Conservation (phyloP, 306 rosid genomes). For the Arachis hypogaea region DNA sequence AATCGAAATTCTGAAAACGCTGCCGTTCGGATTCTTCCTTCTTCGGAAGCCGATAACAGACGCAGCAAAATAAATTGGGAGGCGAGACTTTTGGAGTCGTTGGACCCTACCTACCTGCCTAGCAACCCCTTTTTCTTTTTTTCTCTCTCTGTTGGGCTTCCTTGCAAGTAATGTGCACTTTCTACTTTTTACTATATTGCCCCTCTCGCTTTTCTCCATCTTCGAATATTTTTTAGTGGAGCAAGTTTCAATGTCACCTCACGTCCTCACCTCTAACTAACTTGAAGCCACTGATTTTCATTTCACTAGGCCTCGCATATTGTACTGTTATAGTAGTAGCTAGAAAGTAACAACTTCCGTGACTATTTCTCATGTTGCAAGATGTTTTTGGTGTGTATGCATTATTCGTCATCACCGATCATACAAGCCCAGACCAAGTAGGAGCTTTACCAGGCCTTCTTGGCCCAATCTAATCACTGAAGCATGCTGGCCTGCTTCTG, state of each 20-base stretch:
- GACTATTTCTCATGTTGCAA: no score
- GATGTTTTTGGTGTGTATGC: no score
- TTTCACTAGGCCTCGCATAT: no score
- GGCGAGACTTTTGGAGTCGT: background rate
- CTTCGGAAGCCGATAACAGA: background rate
- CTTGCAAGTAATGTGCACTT: conserved; percentile 13
- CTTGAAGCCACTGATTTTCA: no score
- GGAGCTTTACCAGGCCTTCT: no score
- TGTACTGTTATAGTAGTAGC: no score
- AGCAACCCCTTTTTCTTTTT: background rate
- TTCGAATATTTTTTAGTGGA: background rate
- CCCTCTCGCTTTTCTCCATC: background rate
- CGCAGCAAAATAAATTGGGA: background rate
- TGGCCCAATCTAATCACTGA: background rate
- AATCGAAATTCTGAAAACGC: conserved; percentile 30
- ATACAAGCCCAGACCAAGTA: background rate
- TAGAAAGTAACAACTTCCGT: no score
- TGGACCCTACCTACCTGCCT: background rate
- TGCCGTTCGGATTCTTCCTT: background rate
- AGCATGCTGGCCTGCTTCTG: background rate
- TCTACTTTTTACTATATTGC: background rate
- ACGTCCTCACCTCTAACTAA: no score
- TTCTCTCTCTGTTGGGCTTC: background rate
- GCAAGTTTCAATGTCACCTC: no score
- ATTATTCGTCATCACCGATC: no score